Conservation (phyloP, 208 protist genomes). For the Trypanosoma scelopori region DNA sequence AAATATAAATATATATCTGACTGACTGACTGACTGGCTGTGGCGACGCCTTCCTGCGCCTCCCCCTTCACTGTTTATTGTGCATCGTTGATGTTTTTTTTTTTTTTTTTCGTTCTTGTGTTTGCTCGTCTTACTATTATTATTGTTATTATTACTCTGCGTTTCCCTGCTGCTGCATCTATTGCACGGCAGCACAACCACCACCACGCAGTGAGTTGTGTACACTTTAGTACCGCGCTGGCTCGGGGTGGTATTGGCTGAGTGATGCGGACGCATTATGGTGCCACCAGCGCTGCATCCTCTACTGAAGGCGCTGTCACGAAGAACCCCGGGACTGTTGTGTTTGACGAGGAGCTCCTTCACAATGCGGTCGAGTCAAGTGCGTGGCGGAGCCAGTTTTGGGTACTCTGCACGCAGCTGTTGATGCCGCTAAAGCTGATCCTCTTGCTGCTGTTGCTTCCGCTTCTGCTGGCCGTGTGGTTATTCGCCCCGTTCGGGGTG, state of each 20-base stretch:
- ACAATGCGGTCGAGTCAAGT: conserved; percentile 16
- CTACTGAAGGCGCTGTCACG: not conserved
- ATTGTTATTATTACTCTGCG: no score
- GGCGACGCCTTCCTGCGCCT: conserved; percentile 10
- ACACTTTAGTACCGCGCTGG: no score
- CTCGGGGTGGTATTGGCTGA: not conserved
- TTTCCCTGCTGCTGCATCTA: not conserved
- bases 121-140: no score
- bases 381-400: conserved; percentile 21
- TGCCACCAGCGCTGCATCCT: not conserved
- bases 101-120: conserved; percentile 13
- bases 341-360: conserved; percentile 41
- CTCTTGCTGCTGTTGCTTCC: conserved; percentile 28
- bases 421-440: conserved; percentile 29
- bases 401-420: conserved; percentile 23
- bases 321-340: conserved; percentile 36
- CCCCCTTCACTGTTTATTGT: conserved; percentile 18
- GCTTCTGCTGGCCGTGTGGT: conserved; percentile 8
- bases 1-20: no score
- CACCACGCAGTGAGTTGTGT: conserved; percentile 3
- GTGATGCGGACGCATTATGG: not conserved
- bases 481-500: conserved; percentile 6
- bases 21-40: not conserved
- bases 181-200: not conserved
- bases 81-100: conserved; percentile 7